Evolutionary conservation across 495 filamentous ascomycete species (phyloP), one percentile per base, ranked within the genome.

Genomic region (Penicillium malachiteum): DNA sequence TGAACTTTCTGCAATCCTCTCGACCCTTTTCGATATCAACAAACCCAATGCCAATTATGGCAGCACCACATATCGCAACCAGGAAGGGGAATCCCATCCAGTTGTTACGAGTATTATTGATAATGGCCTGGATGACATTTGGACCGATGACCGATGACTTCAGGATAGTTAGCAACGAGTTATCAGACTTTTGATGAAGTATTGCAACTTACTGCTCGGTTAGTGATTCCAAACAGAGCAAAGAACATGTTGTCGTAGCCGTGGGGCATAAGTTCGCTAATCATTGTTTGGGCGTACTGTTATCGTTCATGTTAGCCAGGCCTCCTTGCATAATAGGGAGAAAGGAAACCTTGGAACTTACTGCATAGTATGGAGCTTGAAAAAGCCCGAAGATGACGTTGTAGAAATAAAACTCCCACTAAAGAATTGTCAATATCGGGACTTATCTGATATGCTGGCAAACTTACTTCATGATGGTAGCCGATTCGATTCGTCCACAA

Each of bases 161-260:
- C 3, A 7, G 31, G 2, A 30, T 46, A 32, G 18, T 38, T 33
- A 38, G 43, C 40, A 57, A 33, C 8, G 26, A 32, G 31, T 10
- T 8, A 33, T 6, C 14, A 39, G 5, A 40, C 17, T 16, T 17
- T 17, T 31, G 21, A 26, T 26, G 33, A 1, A 7, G 35, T 21
- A 16, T 16, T 26, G 7, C 7, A 42, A 68, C 77, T 64, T 55
- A 79, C 77, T 14, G 74, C 74, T 14, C 77, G 72, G 48, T 78
- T 80, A 8, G 77, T 81, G 50, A 81, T 79, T 13, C 77, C 76
- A 56, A 81, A 81, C 0, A 81, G 58, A 3, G 75, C 74, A 39
- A 81, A 81, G 59, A 81, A 79, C 73, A 81, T 77, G 33, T 80
- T 79, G 51, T 81, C 78, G 44, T 78, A 80, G 10, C 78, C 77